Base-by-base conservation (phyloP, 1,284 basidiomycete genomes). In the Peniophora sp. region DNA sequence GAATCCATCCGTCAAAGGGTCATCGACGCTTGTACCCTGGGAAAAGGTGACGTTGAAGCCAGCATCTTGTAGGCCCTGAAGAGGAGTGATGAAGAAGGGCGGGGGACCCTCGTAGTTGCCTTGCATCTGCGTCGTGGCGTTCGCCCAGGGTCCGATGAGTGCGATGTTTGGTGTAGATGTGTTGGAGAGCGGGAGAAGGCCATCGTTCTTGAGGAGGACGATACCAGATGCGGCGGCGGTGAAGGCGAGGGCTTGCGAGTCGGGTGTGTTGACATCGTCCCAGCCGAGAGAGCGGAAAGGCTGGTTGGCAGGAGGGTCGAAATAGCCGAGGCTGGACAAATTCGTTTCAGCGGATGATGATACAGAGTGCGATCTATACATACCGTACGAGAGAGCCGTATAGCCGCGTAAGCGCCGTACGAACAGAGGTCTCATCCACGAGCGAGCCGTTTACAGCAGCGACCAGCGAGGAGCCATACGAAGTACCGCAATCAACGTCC, bases 121-220 rank as follows among this genome's bases (percentile, higher is more conserved):
- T 53, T 79, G 78, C 73, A 80, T 71, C 54, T 73, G 67, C 6
- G 59, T 70, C 0, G 78, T 80, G 9, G 77, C 77, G 57, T 78
- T 77, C 2, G 72, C 77, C 71, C 70, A 79, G 1, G 78, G 78
- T 0, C 78, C 78, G 48, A 80, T 68, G 36, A 81, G 59, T 3
- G 77, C 79, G 25, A 81, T 57, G 19, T 69, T 75, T 52, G 71
- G 73, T 50, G 73, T 59, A 1, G 57, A 62, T 43, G 44, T 64
- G 1, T 57, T 56, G 19, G 69, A 63, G 50, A 81, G 63, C 2
- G 78, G 78, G 2, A 81, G 65, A 3, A 68, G 68, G 24, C 77
- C 77, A 51, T 80, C 75, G 56, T 80, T 81, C 64, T 81, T 80
- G 24, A 81, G 65, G 1, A 81, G 67, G 12, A 75, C 74, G 14